phyloP scores from a whole-genome alignment of 768 basidiomycete species.

The Leccinum incarnatum region DNA sequence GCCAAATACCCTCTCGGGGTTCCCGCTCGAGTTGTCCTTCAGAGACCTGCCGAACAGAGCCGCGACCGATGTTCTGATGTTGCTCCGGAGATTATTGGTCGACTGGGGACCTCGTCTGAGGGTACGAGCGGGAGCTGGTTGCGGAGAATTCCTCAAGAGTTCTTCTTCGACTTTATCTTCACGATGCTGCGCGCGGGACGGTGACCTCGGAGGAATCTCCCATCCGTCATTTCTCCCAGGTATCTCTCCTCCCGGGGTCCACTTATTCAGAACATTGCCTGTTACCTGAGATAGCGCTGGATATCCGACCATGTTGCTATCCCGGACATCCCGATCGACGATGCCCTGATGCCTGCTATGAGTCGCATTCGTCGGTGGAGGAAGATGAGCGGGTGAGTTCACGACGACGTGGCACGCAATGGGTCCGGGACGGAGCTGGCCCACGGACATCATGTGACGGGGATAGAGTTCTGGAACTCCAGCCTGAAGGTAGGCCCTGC shows the following conservation, averaged over 20 bases:
- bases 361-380: not conserved
- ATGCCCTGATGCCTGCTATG: not conserved
- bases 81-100: conserved; percentile 2
- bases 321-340: not conserved
- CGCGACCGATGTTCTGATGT: conserved; percentile 1
- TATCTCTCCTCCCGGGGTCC: not conserved
- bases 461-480: conserved; percentile 1
- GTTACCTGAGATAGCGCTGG: conserved; percentile 24
- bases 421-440: not conserved
- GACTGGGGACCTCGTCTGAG: conserved; percentile 12
- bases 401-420: not conserved
- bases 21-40: conserved; percentile 1
- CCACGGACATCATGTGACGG: conserved; percentile 12
- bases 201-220: not conserved
- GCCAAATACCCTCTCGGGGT: conserved; percentile 14
- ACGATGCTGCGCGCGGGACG: not conserved
- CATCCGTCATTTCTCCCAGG: conserved; percentile 2
- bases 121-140: not conserved
- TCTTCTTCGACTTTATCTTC: not conserved
- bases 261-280: conserved; percentile 7
- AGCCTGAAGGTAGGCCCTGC: conserved; percentile 11
- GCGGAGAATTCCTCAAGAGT: conserved; percentile 8
- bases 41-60: conserved; percentile 3
- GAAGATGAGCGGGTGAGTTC: not conserved
- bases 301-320: not conserved